Evolutionary conservation across 148 eudicot species (phyloP), one percentile per base, ranked within the genome.

Genomic region (Fagopyrum tataricum): DNA sequence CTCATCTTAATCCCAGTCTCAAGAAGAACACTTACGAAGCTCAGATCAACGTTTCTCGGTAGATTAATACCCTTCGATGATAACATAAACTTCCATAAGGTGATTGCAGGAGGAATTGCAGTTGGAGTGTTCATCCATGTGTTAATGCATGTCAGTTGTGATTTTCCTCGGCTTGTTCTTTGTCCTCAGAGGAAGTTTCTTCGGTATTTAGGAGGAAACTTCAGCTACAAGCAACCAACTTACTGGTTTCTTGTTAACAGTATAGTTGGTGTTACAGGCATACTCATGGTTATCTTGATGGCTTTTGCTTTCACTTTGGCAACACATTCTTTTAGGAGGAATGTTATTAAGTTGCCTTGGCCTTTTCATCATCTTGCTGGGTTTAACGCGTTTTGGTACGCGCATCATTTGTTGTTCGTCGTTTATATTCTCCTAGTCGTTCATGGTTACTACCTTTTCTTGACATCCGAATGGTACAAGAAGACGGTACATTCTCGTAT

Each of bases 361-460:
- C 92, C 87, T 8, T 87, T 96, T 51, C 82, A 77, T 72, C 78
- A 81, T 44, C 76, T 96, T 79, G 97, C 97, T 4, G 99, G 99
- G 59, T 96, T 96, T 53, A 96, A 92, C 80, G 80, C 95, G 59
- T 96, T 96, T 48, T 96, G 97, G 97, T 92, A 92, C 75, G 88
- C 97, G 0, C 99, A 92, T 73, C 99, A 96, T 81, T 71, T 96
- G 79, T 84, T 92, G 24, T 82, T 79, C 18, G 47, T 96, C 42
- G 92, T 86, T 37, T 96, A 90, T 53, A 71, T 77, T 62, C 92
- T 96, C 75, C 78, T 96, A 74, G 43, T 84, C 74, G 40, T 89
- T 76, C 99, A 96, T 82, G 96, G 96, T 3, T 87, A 85, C 82
- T 92, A 80, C 87, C 59, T 92, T 43, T 76, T 84, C 77, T 82